Evolutionary conservation across 441 rosid genomes (phyloP), one percentile per base, ranked within the genome.

Genomic region (Croton setiger): DNA sequence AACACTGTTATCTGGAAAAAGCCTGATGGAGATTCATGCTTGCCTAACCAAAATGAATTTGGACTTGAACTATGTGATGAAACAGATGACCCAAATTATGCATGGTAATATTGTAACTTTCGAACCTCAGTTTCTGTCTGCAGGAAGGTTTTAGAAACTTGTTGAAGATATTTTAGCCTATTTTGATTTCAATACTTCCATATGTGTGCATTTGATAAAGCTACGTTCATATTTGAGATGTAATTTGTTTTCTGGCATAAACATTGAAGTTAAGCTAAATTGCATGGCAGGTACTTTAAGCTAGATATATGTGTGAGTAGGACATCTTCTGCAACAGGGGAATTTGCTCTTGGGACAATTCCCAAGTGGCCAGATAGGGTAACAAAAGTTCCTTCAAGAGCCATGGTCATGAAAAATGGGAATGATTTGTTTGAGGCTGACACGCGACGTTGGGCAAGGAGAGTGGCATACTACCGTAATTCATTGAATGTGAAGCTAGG

Each of bases 1-100:
- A 95, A 90, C 90, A 92, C 99, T n/a, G 99, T 85, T 71, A 88
- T 95, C 73, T 95, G 98, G 99, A 92, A 94, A 78, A 94, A 94
- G 74, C 92, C 97, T 49, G 72, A 72, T 75, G 98, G 87, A 77
- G 97, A 88, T 77, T 85, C 93, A 23, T 90, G 97, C 81, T 83
- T 87, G 14, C 82, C 89, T 31, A 87, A 84, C 83, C 88, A 85
- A 80, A 92, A 88, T 67, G 99, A 92, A 74, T 92, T 86, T 73
- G 96, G 93, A 60, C 86, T 95, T 77, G 88, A 87, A 68, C 78
- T 88, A 69, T 95, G 98, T 74, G 92, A 85, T 63, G 89, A 83
- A 72, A 87, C 96, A 10, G 89, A 80, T 70, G 88, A 90, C 53
- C 87, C 96, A 63, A 90, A 83, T 73, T 71, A 74, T 82, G 97